These are phyloP conservation scores for Phylloporus sp. DNA, from an alignment of 768 basidiomycete genomes.

Conservation along the genomic window DNA sequence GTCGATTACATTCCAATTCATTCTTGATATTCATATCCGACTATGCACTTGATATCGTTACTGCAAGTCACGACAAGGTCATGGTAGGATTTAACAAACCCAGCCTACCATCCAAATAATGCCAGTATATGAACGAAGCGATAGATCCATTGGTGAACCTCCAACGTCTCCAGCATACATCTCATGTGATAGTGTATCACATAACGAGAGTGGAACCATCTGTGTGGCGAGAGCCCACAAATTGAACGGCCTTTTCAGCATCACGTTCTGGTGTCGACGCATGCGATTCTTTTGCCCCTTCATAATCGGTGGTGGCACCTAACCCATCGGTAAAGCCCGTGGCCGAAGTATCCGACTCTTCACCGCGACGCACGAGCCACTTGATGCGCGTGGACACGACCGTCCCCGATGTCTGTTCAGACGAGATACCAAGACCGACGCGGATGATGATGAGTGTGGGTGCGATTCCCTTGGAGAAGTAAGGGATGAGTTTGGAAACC, in stretches of 20 bases:
- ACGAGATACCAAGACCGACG: slow-evolving; percentile 30
- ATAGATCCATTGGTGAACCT: background rate
- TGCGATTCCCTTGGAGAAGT: slow-evolving; percentile 28
- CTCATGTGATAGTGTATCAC: background rate
- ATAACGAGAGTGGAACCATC: background rate
- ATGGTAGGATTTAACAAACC: too few species aligned
- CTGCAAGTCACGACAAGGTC: too few species aligned
- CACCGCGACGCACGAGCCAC: slow-evolving; percentile 15
- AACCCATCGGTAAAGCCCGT: slow-evolving; percentile 22
- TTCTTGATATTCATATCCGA: too few species aligned
- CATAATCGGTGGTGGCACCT: slow-evolving; percentile 16
- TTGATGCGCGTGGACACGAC: slow-evolving; percentile 23
- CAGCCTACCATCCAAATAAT: background rate
- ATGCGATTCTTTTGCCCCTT: slow-evolving; percentile 8
- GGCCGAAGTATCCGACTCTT: slow-evolving; percentile 13
- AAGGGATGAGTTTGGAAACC: background rate
- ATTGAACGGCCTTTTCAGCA: background rate
- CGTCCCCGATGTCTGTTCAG: slow-evolving; percentile 17
- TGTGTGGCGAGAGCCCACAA: background rate
- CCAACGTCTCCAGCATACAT: background rate
- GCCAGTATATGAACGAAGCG: too few species aligned
- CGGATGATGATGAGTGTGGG: slow-evolving; percentile 36
- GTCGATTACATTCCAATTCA: too few species aligned
- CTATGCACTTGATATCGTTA: too few species aligned
- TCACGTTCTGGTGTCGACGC: background rate